Evolutionary conservation across 352 stramenopile species (phyloP).

Genomic region (Phytopythium boreale): DNA sequence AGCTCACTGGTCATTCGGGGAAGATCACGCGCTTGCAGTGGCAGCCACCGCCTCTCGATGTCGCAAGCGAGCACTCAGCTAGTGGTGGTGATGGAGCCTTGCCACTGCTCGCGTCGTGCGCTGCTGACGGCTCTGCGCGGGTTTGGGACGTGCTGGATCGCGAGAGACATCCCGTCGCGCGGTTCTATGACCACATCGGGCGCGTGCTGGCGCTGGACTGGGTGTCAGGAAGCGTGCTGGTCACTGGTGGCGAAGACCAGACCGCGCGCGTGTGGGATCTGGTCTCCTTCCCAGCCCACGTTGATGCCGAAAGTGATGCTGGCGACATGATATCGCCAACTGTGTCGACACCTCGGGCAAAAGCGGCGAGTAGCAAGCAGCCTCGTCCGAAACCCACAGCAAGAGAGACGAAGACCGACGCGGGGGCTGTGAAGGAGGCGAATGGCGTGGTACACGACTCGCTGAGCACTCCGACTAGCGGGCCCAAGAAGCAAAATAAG

Average conservation of each 20-base stretch:
- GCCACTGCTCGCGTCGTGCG: slow-evolving; percentile 44
- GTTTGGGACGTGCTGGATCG: slow-evolving; percentile 44
- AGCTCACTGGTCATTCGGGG: slow-evolving; percentile 32
- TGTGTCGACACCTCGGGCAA: not conserved
- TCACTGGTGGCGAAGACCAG: slow-evolving; percentile 71
- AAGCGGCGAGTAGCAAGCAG: not conserved
- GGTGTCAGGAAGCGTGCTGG: slow-evolving; percentile 35
- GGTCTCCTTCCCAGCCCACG: slow-evolving; percentile 2
- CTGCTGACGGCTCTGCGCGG: slow-evolving; percentile 43
- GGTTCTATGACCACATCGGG: slow-evolving; percentile 47
- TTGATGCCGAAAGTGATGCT: not conserved
- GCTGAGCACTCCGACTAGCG: too few species aligned
- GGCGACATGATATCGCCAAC: not conserved
- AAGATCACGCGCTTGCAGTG: slow-evolving; percentile 51
- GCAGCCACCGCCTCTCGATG: slow-evolving; percentile 7
- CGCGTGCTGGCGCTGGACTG: slow-evolving; percentile 59
- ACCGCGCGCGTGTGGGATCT: slow-evolving; percentile 62
- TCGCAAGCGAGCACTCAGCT: not conserved
- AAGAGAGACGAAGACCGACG: not conserved
- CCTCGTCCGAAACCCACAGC: not conserved
- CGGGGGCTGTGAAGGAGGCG: not conserved
- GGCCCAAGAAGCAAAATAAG: not conserved
- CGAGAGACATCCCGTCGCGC: slow-evolving; percentile 11
- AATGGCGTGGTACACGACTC: not conserved
- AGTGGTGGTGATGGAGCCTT: not conserved